Percentiles rank a stretch among this genome's conserved stretches.
Evolutionary conservation across 176 grass and related monocot genomes (phyloP).

Genomic region (Urochloa ruziziensis): DNA sequence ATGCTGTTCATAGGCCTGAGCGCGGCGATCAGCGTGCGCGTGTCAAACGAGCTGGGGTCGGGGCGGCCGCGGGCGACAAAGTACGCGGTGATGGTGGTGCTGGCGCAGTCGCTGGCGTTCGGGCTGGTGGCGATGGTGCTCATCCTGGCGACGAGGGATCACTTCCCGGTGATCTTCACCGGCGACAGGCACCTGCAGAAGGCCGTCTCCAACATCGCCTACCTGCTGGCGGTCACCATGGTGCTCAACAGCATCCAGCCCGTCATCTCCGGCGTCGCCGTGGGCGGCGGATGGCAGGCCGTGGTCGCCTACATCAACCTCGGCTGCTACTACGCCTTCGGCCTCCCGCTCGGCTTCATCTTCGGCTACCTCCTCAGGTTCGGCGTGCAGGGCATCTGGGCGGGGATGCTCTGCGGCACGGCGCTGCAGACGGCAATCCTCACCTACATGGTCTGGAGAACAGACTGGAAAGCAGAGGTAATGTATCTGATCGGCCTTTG

Average conservation of each 20-base stretch:
- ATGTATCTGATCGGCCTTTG: not conserved
- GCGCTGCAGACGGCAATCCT: constrained; percentile 65
- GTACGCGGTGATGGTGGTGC: constrained; percentile 63
- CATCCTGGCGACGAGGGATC: constrained; percentile 35
- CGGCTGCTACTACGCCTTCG: constrained; percentile 78
- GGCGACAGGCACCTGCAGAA: constrained; percentile 54
- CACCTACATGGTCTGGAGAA: constrained; percentile 55
- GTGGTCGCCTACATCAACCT: constrained; percentile 85
- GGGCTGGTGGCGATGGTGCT: constrained; percentile 49
- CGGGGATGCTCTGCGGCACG: constrained; percentile 71
- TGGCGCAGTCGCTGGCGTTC: constrained; percentile 64
- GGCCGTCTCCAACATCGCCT: constrained; percentile 53
- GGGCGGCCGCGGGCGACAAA: constrained; percentile 59
- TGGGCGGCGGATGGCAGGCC: constrained; percentile 82
- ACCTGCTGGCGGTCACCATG: constrained; percentile 81
- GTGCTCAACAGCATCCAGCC: constrained; percentile 91
- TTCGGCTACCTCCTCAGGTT: constrained; percentile 65
- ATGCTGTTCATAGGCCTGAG: constrained; percentile 89
- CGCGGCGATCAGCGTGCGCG: constrained; percentile 81
- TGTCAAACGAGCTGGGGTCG: constrained; percentile 83
- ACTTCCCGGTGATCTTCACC: constrained; percentile 67
- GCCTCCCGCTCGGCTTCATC: constrained; percentile 71
- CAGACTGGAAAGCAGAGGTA: constrained; percentile 76
- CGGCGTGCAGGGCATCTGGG: constrained; percentile 86
- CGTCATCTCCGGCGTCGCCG: constrained; percentile 80